These are phyloP conservation scores for Aspergillus taichungensis DNA, from an alignment of 495 filamentous ascomycete species.

Conservation along the genomic window DNA sequence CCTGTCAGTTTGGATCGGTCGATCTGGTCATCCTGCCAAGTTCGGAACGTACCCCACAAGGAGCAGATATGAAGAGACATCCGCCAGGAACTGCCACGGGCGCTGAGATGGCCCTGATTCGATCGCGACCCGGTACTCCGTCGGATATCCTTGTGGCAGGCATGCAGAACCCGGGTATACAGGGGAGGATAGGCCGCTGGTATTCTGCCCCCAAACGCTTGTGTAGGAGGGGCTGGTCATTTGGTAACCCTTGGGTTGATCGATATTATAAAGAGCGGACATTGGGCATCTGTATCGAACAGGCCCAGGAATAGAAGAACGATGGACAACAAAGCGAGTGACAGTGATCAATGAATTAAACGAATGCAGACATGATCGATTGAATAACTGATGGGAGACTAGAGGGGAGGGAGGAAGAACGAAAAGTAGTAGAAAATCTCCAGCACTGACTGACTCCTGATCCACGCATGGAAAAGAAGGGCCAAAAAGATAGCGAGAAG, in stretches of 20 bases:
- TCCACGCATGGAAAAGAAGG: no score
- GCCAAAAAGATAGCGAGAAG: no score
- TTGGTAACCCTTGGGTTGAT: background rate
- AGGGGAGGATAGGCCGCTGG: background rate
- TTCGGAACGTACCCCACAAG: conserved; percentile 16
- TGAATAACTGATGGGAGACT: no score
- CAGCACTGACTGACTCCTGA: no score
- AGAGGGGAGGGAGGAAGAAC: no score
- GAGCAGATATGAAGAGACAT: conserved; percentile 13
- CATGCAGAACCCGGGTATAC: background rate
- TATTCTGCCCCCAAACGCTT: background rate
- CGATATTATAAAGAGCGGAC: no score
- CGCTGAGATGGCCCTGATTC: background rate
- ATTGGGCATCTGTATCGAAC: no score
- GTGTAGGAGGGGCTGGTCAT: background rate
- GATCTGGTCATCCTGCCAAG: background rate
- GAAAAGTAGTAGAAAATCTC: no score
- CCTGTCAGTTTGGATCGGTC: background rate
- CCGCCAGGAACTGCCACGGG: conserved; percentile 10
- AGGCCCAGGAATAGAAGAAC: no score
- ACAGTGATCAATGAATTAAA: no score
- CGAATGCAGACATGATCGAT: no score
- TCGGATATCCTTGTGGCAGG: background rate
- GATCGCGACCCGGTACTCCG: background rate
- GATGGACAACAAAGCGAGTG: no score